Percentiles rank a stretch among this genome's conserved stretches.
Evolutionary conservation across 192 early-diverging fungal genomes (phyloP).

Genomic region (Lobosporangium transversale): DNA sequence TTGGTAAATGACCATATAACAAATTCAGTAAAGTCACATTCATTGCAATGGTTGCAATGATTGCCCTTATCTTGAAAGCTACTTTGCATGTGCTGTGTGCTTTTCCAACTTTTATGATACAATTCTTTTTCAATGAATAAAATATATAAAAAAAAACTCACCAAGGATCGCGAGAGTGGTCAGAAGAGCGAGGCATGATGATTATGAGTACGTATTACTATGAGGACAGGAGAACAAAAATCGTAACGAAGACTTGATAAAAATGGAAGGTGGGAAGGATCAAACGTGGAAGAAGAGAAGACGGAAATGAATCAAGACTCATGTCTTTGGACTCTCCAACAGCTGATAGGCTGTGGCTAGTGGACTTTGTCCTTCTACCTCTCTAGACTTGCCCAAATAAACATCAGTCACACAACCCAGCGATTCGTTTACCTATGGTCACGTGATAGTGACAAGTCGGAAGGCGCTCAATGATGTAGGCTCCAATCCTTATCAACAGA

Average conservation of each 20-base stretch:
- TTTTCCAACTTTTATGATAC: neutral
- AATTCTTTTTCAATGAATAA: neutral
- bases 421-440: neutral
- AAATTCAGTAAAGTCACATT: no score
- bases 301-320: no score
- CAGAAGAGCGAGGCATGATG: conserved; percentile 63
- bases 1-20: neutral
- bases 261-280: no score
- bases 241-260: neutral
- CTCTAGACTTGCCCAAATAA: neutral
- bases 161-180: conserved; percentile 68
- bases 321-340: no score
- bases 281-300: no score
- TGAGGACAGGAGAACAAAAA: neutral
- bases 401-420: neutral
- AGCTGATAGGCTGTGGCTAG: no score
- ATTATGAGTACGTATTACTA: neutral
- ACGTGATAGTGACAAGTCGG: conserved; percentile 1
- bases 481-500: no score
- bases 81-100: no score
- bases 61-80: no score
- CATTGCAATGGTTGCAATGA: no score
- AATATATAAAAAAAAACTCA: conserved; percentile 16
- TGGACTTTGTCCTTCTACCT: no score
- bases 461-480: no score